phyloP scores from a whole-genome alignment of 345 rosid genomes.

The Populus alba region DNA sequence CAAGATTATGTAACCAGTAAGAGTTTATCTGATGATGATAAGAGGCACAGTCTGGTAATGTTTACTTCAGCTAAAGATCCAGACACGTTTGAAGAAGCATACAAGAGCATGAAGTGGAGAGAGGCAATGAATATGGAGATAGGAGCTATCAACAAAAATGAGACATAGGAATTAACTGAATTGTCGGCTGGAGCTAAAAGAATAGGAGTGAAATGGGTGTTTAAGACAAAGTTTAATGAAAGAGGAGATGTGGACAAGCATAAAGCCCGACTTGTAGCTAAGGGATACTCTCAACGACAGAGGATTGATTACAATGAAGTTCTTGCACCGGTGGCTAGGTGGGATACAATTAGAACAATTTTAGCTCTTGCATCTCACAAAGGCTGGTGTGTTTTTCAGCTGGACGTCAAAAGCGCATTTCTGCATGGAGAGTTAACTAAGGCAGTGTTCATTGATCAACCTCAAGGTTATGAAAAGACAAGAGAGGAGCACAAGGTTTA shows the following conservation, averaged over 20 bases:
- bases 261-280: background rate
- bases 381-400: background rate
- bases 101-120: background rate
- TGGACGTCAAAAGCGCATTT: background rate
- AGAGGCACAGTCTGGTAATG: background rate
- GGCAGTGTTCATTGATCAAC: background rate
- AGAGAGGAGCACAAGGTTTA: background rate
- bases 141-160: background rate
- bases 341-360: background rate
- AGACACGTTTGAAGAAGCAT: background rate
- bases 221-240: background rate
- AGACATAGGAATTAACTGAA: background rate
- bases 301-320: background rate
- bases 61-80: background rate
- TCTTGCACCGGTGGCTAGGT: background rate
- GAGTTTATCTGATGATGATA: background rate
- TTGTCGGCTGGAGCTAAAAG: background rate
- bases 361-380: background rate
- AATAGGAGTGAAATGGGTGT: background rate
- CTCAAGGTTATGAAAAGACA: background rate
- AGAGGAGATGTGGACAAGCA: background rate
- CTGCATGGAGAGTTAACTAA: background rate
- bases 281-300: background rate
- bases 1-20: background rate
- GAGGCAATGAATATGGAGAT: background rate